Evolutionary conservation across 2,329 filamentous ascomycete genomes (phyloP).

Genomic region (Didymella segeticola): DNA sequence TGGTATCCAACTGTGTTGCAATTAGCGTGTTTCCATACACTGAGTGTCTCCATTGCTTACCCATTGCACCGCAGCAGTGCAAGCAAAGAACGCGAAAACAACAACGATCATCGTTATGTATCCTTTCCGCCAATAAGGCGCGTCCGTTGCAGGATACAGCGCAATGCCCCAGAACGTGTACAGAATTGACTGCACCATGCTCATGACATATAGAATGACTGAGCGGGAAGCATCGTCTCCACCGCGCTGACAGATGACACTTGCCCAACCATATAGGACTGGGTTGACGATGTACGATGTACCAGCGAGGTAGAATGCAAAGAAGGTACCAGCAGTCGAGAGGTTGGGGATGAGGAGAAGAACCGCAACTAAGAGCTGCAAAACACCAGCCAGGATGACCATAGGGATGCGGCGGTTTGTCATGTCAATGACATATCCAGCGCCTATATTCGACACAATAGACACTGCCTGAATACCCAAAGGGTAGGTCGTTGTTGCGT

Average conservation of each 20-base stretch:
- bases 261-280: conserved; percentile 51
- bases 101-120: conserved; percentile 47
- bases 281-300: conserved; percentile 53
- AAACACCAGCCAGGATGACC: conserved; percentile 39
- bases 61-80: conserved; percentile 31
- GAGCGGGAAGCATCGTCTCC: conserved; percentile 53
- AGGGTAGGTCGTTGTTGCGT: conserved; percentile 64
- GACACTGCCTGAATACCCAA: conserved; percentile 64
- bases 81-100: conserved; percentile 34
- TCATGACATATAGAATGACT: conserved; percentile 53
- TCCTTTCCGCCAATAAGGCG: conserved; percentile 53
- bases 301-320: conserved; percentile 49
- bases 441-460: conserved; percentile 57
- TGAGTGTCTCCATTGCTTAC: conserved; percentile 17
- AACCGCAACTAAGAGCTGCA: conserved; percentile 45
- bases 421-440: conserved; percentile 49
- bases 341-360: conserved; percentile 45
- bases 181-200: conserved; percentile 48
- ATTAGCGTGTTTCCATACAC: background rate
- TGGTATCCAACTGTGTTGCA: conserved; percentile 8
- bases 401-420: conserved; percentile 47
- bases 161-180: conserved; percentile 57
- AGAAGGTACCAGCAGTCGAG: conserved; percentile 43
- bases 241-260: conserved; percentile 45
- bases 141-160: conserved; percentile 53